Base-by-base conservation (phyloP, 2,329 filamentous ascomycete genomes). In the Phialophora macrospora region DNA sequence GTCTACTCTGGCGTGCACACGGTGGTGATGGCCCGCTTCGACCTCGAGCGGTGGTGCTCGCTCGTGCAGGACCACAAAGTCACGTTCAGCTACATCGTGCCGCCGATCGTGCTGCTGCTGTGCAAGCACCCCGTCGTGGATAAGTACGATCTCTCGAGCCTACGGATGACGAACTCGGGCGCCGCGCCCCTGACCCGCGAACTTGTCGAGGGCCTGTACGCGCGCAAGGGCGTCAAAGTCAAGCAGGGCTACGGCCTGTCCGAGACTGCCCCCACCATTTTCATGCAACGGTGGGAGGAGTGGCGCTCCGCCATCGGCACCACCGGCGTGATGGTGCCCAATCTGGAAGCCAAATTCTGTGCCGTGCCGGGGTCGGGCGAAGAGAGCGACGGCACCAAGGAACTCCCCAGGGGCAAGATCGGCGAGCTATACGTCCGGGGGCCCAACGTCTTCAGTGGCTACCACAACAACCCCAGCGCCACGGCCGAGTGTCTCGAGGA, bases 161-260 rank as follows among this genome's bases (percentile, higher is more conserved):
- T 98, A 26, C 89, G 90, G 54, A 93, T 93, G 86, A 82, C 97
- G 82, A 95, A 93, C 78, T 93, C 87, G 0, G 94, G 91, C 26
- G 94, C 93, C 0, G 93, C 94, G 0, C 94, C 94, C 0, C 81
- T 97, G 48, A 94, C 92, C 0, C 81, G 83, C 34, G 92, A 97
- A 68, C 84, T 98, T 1, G 90, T 94, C 0, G 87, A 92, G 62
- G 85, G 87, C 8, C 86, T 95, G 2, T 91, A 91, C 81, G 78
- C 85, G 22, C 87, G 93, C 7, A 86, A 95, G 65, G 87, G 87
- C 59, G 83, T 96, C 22, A 89, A 89, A 1, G 87, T 97, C 67
- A 97, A 97, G 82, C 94, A 98, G 79, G 93, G 91, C 20, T 98
- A 97, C 74, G 94, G 94, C 0, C 83, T 98, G 4, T 92, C 88